Evolutionary conservation across 305 asterid species (phyloP), one percentile per base, ranked within the genome.

Genomic region (Caryopteris hybrid): DNA sequence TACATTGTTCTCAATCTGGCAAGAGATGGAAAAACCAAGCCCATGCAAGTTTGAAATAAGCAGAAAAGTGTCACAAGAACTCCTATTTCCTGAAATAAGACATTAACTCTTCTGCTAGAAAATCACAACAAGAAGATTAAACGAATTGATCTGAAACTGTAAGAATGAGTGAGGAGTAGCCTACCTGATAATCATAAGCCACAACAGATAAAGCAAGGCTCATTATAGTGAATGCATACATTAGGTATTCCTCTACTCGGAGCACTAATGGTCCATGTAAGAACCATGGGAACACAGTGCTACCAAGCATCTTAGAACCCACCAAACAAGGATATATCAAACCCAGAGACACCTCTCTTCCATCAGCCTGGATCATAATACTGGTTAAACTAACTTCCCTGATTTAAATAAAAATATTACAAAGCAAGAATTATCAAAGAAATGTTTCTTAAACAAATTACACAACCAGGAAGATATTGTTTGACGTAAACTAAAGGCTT

Each of bases 1-100:
- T 88, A 88, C 99, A 83, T 85, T 76, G 92, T 83, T 84, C 99
- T 87, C 79, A 93, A 81, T 87, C 86, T 85, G 72, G 99, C 96
- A 57, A 93, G 95, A 74, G 92, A 86, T 27, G 99, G 99, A 78
- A 83, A 74, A 65, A 78, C 88, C 80, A 89, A 63, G 13, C 99
- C 99, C 58, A 66, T 33, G 68, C 96, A 83, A 50, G 81, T 82
- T 65, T 88, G 96, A 77, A 84, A 87, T 76, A 87, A 48, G 79
- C 89, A 87, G 87, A 93, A 91, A 16, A 93, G 77, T 69, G 77
- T 66, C 68, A 87, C 79, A 21, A 90, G 97, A 74, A 86, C 71
- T 64, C 82, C 92, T 38, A 91, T 79, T 42, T 91, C 99, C 99
- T 93, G 92, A 69, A 43, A 76, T 70, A 53, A 77, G 53, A 74